A percentile compares a stretch with the other conserved stretches of the same genome.
phyloP scores from a whole-genome alignment of 2,329 filamentous ascomycete species.

The Epichloe coenophiala region DNA sequence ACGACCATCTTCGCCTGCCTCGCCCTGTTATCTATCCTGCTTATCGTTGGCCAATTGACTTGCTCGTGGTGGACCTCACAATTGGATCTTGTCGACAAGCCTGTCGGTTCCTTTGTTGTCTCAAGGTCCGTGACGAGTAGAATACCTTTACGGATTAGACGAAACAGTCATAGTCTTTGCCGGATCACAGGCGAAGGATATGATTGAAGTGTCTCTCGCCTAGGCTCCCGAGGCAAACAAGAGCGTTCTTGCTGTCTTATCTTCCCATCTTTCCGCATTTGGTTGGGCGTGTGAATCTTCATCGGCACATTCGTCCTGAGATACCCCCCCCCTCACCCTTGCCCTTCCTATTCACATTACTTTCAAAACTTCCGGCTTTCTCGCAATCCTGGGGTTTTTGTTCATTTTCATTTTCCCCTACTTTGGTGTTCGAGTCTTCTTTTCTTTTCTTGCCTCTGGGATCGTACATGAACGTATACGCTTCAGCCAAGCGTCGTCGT shows the following conservation, averaged over 20 bases:
- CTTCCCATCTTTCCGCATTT: constrained; percentile 1
- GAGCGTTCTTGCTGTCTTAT: neutral
- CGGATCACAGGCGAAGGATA: neutral
- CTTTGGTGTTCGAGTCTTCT: neutral
- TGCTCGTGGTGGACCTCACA: neutral
- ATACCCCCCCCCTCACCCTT: neutral
- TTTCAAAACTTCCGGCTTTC: neutral
- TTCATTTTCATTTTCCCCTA: neutral
- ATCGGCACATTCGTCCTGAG: neutral
- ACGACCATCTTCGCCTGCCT: neutral
- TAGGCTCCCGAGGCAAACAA: neutral
- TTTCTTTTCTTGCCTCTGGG: neutral
- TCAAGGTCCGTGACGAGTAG: neutral
- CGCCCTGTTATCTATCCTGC: neutral
- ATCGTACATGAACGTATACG: neutral
- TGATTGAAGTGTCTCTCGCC: neutral
- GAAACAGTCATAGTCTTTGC: neutral
- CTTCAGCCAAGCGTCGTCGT: neutral
- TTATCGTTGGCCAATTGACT: neutral
- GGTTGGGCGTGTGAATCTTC: constrained; percentile 1
- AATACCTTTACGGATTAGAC: neutral
- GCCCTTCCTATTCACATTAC: neutral
- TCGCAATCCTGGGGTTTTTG: too few relatives aligned
- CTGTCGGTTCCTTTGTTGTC: neutral
- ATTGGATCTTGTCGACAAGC: neutral